Conservation (phyloP, 1,284 basidiomycete species). For the Ganoderma sinense region DNA sequence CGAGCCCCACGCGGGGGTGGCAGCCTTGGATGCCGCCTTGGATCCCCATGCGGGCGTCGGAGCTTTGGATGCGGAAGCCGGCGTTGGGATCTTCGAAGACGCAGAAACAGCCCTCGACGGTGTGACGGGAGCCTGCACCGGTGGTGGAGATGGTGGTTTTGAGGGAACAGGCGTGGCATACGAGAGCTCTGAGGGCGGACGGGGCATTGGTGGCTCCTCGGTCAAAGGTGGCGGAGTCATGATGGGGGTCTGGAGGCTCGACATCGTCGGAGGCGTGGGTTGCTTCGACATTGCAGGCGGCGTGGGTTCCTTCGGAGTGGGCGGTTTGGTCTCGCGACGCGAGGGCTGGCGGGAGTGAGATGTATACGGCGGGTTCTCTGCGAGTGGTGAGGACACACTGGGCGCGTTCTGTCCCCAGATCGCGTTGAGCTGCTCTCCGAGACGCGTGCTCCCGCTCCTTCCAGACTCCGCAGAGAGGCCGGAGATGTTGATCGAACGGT, state of each 20-base stretch:
- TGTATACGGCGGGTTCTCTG: constrained; percentile 28
- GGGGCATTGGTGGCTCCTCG: constrained; percentile 11
- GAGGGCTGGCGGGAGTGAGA: constrained; percentile 30
- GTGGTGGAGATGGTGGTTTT: constrained; percentile 26
- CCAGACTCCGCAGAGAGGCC: constrained; percentile 40
- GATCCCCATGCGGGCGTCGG: constrained; percentile 28
- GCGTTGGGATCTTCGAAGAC: constrained; percentile 27
- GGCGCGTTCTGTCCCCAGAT: constrained; percentile 41
- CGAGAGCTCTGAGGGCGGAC: constrained; percentile 29
- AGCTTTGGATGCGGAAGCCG: constrained; percentile 30
- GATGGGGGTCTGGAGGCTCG: constrained; percentile 19
- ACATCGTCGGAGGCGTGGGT: constrained; percentile 28
- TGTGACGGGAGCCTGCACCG: constrained; percentile 18
- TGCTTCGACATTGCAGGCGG: constrained; percentile 25
- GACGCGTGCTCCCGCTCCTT: constrained; percentile 39
- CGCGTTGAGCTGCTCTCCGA: constrained; percentile 41
- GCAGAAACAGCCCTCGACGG: constrained; percentile 24
- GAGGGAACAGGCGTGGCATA: constrained; percentile 23
- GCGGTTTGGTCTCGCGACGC: constrained; percentile 31
- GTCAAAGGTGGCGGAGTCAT: constrained; percentile 24
- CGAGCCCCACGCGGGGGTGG: constrained; percentile 32
- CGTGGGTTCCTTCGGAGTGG: constrained; percentile 28
- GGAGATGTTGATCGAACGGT: constrained; percentile 40
- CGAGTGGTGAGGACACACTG: constrained; percentile 27
- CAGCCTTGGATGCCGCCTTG: constrained; percentile 29